Evolutionary conservation across 495 filamentous ascomycete species (phyloP).

Genomic region (Lasiosphaeriaceae sp.): DNA sequence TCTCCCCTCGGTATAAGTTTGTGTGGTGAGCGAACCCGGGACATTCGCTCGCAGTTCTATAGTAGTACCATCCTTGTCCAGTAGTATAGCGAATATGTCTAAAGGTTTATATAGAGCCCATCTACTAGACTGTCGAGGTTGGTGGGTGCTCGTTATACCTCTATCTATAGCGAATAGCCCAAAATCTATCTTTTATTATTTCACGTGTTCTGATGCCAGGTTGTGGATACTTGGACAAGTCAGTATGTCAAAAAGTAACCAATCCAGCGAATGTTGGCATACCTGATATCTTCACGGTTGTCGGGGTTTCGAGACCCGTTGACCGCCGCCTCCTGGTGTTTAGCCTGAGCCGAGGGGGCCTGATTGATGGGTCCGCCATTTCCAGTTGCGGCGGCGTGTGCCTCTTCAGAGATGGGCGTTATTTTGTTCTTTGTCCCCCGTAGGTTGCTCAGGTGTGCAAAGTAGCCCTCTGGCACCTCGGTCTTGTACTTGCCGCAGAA

Average conservation of each 20-base stretch:
- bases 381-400: neutral
- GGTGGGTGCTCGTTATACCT: too few relatives aligned
- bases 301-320: conserved; percentile 12
- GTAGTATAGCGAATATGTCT: too few relatives aligned
- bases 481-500: conserved; percentile 93
- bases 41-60: too few relatives aligned
- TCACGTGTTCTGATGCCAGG: neutral
- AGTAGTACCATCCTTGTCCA: too few relatives aligned
- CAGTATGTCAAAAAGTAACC: neutral
- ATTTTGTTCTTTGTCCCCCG: conserved; percentile 67
- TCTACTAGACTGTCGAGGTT: too few relatives aligned
- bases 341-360: neutral
- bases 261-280: neutral
- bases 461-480: conserved; percentile 76
- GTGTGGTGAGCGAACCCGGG: too few relatives aligned
- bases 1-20: too few relatives aligned
- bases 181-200: neutral
- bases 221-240: neutral
- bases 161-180: too few relatives aligned
- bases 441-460: conserved; percentile 74
- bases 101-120: too few relatives aligned
- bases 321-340: neutral
- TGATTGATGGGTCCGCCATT: neutral
- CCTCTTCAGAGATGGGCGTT: neutral
- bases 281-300: conserved; percentile 32